Conservation (phyloP, 108 stramenopile species). For the Conticribra guillardii region DNA sequence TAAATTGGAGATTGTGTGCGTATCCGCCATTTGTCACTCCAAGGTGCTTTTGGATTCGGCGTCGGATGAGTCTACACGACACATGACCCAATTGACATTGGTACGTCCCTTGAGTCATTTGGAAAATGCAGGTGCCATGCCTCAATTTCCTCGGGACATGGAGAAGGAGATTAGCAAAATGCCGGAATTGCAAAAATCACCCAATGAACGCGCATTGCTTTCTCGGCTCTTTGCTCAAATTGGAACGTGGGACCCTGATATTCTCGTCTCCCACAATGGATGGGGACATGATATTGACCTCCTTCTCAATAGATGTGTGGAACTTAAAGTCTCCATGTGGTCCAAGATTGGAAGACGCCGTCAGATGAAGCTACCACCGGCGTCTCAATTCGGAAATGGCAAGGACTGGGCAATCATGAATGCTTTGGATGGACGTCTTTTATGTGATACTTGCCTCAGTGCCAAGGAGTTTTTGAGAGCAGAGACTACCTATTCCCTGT, state of each 20-base stretch:
- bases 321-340: conserved; percentile 91
- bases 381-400: conserved; percentile 61
- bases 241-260: conserved; percentile 96
- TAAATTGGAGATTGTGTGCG: conserved; percentile 94
- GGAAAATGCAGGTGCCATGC: conserved; percentile 44
- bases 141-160: conserved; percentile 83
- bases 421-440: conserved; percentile 88
- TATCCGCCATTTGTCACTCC: conserved; percentile 90
- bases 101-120: conserved; percentile 71
- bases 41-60: conserved; percentile 83
- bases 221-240: conserved; percentile 79
- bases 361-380: conserved; percentile 70
- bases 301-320: conserved; percentile 87
- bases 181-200: conserved; percentile 77
- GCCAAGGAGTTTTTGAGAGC: conserved; percentile 93
- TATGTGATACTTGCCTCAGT: conserved; percentile 96
- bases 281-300: conserved; percentile 98
- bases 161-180: conserved; percentile 68
- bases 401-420: conserved; percentile 84
- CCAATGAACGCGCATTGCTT: conserved; percentile 95
- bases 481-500: conserved; percentile 96
- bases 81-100: conserved; percentile 80
- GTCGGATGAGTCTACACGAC: conserved; percentile 55
- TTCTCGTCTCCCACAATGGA: conserved; percentile 96
- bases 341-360: conserved; percentile 94